Evolutionary conservation across 306 rosid species (phyloP), one percentile per base, ranked within the genome.

Genomic region (Malus orientalis): DNA sequence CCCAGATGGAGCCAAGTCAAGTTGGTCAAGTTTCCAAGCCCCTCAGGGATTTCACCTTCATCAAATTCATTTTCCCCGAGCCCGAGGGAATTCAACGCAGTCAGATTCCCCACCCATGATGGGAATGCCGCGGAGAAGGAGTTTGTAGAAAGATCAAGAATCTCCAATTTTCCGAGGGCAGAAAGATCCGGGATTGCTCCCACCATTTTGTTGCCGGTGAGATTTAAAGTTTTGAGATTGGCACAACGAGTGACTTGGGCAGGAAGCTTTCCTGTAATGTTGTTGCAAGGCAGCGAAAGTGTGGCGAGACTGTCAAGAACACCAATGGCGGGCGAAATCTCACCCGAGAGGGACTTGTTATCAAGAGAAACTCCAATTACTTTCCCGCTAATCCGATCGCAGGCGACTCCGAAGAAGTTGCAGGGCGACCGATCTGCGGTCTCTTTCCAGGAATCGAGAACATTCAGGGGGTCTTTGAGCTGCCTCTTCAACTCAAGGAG

Each of bases 151-250:
- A 92, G 86, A 81, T 92, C 99, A 58, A 96, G 88, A 86, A 87
- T 76, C 85, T 80, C 76, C 57, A 96, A 79, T 32, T 75, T 85
- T 81, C 78, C 77, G 69, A 96, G 88, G 63, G 42, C 74, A 30
- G 98, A 96, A 69, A 96, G 86, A 71, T 92, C 88, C 0, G 99
- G 99, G 55, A 96, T 85, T 19, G 66, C 33, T 69, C 96, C 97
- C 32, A 79, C 62, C 81, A 95, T 76, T 2, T 30, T 66, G 71
- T 92, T 96, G 27, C 60, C 85, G 0, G 93, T 79, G 29, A 96
- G 78, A 79, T 96, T 96, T 88, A 96, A 61, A 32, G 86, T 92
- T 74, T 69, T 87, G 40, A 96, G 96, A 81, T 69, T 83, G 68
- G 71, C 78, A 12, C 87, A 88, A 20, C 58, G 80, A 49, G 75